Percentiles rank a stretch among this genome's conserved stretches.
Evolutionary conservation across 2,329 filamentous ascomycete genomes (phyloP).

Genomic region (Ilyonectria sp.): DNA sequence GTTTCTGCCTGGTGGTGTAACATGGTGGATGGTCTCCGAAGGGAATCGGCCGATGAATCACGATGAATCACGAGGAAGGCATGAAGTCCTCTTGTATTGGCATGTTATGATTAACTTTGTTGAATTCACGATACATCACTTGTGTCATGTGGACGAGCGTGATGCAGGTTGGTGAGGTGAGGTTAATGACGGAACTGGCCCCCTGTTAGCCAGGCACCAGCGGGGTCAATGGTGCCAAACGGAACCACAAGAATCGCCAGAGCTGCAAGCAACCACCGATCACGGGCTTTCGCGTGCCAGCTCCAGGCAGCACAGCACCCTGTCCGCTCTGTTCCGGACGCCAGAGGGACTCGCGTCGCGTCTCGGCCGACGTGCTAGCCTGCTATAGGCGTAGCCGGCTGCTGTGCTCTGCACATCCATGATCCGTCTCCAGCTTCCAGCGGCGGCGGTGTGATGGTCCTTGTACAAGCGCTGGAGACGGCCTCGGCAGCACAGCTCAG

Average conservation of each 20-base stretch:
- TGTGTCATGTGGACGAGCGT: conserved; percentile 25
- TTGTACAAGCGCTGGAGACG: conserved; percentile 10
- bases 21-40: conserved; percentile 1
- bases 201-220: conserved; percentile 43
- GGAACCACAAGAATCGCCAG: conserved; percentile 1
- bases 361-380: conserved; percentile 7
- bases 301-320: conserved; percentile 46
- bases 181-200: conserved; percentile 7
- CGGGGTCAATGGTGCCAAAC: conserved; percentile 21
- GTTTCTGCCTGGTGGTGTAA: conserved; percentile 35
- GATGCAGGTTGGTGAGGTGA: conserved; percentile 13
- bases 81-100: conserved; percentile 11
- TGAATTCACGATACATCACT: conserved; percentile 39
- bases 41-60: conserved; percentile 27
- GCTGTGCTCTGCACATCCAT: neutral
- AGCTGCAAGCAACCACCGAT: conserved; percentile 25
- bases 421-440: neutral
- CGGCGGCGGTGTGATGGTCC: conserved; percentile 5
- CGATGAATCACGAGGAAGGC: conserved; percentile 19
- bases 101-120: neutral
- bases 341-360: conserved; percentile 18
- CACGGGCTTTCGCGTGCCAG: conserved; percentile 44
- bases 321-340: conserved; percentile 6
- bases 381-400: neutral
- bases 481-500: conserved; percentile 16